Conservation (phyloP, 2,329 filamentous ascomycete genomes). For the Cladosporium sp. region DNA sequence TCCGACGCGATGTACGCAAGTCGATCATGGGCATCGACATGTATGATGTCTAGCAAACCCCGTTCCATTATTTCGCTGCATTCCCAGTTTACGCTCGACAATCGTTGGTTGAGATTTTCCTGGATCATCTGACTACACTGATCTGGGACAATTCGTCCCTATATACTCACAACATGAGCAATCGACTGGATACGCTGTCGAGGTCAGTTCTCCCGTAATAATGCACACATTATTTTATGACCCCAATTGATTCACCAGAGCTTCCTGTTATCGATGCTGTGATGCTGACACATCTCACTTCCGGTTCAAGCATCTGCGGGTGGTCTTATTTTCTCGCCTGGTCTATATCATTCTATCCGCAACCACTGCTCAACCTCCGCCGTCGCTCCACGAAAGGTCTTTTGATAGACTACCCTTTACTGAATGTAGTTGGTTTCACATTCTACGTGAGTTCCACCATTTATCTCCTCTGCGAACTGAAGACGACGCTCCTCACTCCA, state of each 20-base stretch:
- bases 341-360: constrained; percentile 91
- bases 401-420: constrained; percentile 81
- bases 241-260: no score
- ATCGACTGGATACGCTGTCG: background rate
- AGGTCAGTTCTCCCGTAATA: background rate
- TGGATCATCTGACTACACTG: no score
- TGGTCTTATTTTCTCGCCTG: constrained; percentile 37
- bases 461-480: background rate
- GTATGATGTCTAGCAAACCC: no score
- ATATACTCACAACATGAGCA: background rate
- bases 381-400: constrained; percentile 76
- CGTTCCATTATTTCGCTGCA: no score
- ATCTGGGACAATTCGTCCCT: no score
- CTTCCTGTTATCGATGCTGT: background rate
- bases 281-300: background rate
- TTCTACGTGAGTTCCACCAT: constrained; percentile 54
- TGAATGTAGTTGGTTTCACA: constrained; percentile 68
- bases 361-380: constrained; percentile 72
- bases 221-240: background rate
- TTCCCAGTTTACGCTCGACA: no score
- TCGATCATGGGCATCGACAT: no score
- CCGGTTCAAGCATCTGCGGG: constrained; percentile 22
- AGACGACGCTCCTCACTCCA: background rate
- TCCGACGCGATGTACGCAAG: no score
- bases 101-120: no score